These are phyloP conservation scores for Fusarium tjaetaba DNA, from an alignment of 2,329 filamentous ascomycete genomes.

Conservation along the genomic window DNA sequence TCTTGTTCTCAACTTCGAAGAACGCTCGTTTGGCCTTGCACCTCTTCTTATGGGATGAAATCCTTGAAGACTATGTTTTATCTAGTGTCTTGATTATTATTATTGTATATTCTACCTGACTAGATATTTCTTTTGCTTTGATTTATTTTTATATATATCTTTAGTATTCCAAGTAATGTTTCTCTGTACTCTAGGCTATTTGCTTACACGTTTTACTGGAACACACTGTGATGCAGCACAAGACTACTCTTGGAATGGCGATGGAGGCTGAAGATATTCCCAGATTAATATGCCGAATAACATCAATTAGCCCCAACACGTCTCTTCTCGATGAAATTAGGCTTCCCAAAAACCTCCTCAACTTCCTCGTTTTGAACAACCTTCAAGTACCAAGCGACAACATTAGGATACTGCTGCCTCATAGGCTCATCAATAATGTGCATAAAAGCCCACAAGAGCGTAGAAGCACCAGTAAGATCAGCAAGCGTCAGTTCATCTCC, in stretches of 20 bases:
- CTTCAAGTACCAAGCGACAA: not conserved
- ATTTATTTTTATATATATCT: not conserved
- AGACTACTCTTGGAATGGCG: not conserved
- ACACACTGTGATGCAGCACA: not conserved
- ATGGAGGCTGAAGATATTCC: not conserved
- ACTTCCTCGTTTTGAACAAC: not conserved
- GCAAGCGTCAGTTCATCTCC: not conserved
- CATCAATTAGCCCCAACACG: not conserved
- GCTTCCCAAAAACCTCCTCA: not conserved
- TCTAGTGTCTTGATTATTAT: not conserved
- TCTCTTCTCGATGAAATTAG: not conserved
- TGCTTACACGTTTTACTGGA: not conserved
- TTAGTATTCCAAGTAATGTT: not conserved
- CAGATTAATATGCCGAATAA: too few species aligned
- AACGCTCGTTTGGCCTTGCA: not conserved
- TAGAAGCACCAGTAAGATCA: not conserved
- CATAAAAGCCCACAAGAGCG: not conserved
- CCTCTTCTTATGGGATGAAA: not conserved
- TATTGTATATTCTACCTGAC: not conserved
- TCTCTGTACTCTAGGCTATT: not conserved
- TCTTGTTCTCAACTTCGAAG: not conserved
- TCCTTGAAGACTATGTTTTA: not conserved
- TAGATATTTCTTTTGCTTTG: not conserved
- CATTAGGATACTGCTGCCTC: not conserved
- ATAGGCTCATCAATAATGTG: constrained; percentile 1